Evolutionary conservation across 164 flowering plant species (phyloP), one percentile per base, ranked within the genome.

Genomic region (Pachysandra terminalis): DNA sequence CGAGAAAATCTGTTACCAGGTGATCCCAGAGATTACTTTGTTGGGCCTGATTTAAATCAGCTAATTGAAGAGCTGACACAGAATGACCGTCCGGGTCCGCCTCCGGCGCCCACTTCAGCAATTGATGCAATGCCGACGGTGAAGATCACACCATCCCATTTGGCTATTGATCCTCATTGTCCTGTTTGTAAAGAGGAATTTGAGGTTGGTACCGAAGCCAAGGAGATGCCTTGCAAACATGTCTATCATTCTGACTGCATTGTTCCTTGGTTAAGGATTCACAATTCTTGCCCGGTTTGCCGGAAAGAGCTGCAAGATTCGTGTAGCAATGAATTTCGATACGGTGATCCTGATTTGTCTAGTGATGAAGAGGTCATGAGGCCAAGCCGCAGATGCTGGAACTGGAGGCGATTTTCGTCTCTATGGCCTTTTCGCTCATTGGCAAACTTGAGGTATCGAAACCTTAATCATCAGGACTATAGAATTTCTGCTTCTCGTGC

Each of bases 101-200:
- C 89, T 1, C 93, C 98, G 1, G 90, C 85, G 0, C 79, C 95
- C 0, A 73, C 79, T 22, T 61, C 81, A 0, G 76, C 79, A 0
- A 87, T 93, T 19, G 67, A 84, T 16, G 70, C 86, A 3, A 37
- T 93, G 61, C 93, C 93, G 3, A 84, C 76, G 0, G 84, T 93
- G 59, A 81, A 75, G 68, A 79, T 93, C 17, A 71, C 61, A 6
- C 58, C 59, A 1, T 26, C 57, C 0, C 92, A 89, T 76, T 59
- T 93, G 82, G 55, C 9, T 0, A 59, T 68, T n/a, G 85, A 81
- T 26, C 54, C 85, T 0, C 45, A 69, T 14, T 90, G 97, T 59
- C 90, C 97, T 0, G 92, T 93, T 17, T 93, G 98, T 59, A 87
- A 78, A 79, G 98, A 93, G 67, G 92, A 89, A 60, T 90, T 90